Conservation (phyloP, 139 green algal species). For the Chloropicon primus region DNA sequence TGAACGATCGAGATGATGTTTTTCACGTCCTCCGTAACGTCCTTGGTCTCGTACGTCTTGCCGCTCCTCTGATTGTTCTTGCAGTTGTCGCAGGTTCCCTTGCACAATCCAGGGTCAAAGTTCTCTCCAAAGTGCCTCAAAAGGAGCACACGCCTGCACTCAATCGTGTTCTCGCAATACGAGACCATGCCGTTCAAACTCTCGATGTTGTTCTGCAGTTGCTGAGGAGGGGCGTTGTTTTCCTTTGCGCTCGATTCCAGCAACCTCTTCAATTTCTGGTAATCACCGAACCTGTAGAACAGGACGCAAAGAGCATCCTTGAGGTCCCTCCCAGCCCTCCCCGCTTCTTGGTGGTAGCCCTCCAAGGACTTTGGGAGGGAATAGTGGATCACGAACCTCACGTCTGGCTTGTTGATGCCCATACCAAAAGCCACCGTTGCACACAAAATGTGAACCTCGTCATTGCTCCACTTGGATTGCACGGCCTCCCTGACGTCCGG, state of each 20-base stretch:
- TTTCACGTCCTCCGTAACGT: neutral
- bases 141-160: slow-evolving; percentile 62
- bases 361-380: slow-evolving; percentile 78
- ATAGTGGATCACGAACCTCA: slow-evolving; percentile 87
- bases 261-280: slow-evolving; percentile 50
- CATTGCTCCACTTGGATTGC: slow-evolving; percentile 65
- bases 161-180: slow-evolving; percentile 54
- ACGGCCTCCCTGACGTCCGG: slow-evolving; percentile 48
- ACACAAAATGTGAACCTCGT: slow-evolving; percentile 20
- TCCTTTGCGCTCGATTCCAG: slow-evolving; percentile 49
- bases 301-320: slow-evolving; percentile 50
- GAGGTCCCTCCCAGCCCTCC: slow-evolving; percentile 64
- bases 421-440: slow-evolving; percentile 81
- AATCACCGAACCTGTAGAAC: slow-evolving; percentile 49
- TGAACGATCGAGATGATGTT: neutral
- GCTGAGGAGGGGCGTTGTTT: slow-evolving; percentile 21
- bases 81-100: slow-evolving; percentile 27
- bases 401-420: slow-evolving; percentile 44
- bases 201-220: slow-evolving; percentile 27
- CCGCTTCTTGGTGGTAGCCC: slow-evolving; percentile 73
- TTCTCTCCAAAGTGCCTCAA: slow-evolving; percentile 65
- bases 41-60: neutral
- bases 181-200: slow-evolving; percentile 69
- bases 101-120: slow-evolving; percentile 16
- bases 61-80: neutral